A percentile compares a stretch with the other conserved stretches of the same genome.
Evolutionary conservation across 805 yeast genomes (phyloP).

Genomic region (Candida adriatica): DNA sequence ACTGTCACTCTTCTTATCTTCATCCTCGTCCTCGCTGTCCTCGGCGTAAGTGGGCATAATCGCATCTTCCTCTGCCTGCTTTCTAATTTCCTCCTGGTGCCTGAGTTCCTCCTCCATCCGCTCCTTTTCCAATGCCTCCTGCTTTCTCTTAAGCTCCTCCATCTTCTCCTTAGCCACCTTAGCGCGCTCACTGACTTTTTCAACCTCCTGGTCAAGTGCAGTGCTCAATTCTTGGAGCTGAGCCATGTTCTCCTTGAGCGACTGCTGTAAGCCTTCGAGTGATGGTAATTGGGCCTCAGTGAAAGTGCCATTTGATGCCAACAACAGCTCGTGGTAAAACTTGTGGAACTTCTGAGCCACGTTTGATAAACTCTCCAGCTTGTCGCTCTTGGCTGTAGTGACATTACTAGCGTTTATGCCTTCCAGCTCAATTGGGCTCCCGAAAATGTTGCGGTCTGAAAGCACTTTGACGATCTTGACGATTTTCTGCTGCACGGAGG

Average conservation of each 20-base stretch:
- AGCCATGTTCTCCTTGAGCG: slow-evolving; percentile 12
- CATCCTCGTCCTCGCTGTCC: slow-evolving; percentile 13
- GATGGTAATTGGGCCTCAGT: slow-evolving; percentile 7
- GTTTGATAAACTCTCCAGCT: slow-evolving; percentile 6
- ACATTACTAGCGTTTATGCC: slow-evolving; percentile 6
- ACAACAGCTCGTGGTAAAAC: slow-evolving; percentile 17
- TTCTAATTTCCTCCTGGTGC: slow-evolving; percentile 9
- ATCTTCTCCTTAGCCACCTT: slow-evolving; percentile 9
- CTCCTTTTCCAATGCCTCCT: slow-evolving; percentile 11
- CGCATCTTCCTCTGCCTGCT: slow-evolving; percentile 12
- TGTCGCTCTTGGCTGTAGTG: slow-evolving; percentile 8
- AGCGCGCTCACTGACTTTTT: slow-evolving; percentile 6
- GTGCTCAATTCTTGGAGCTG: slow-evolving; percentile 14
- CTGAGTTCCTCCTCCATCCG: slow-evolving; percentile 6
- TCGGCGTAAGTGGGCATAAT: slow-evolving; percentile 18
- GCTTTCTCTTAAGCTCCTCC: slow-evolving; percentile 11
- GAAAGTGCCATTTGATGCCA: slow-evolving; percentile 14
- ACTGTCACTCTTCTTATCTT: slow-evolving; percentile 6
- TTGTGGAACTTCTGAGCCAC: slow-evolving; percentile 14
- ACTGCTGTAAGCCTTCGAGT: slow-evolving; percentile 5
- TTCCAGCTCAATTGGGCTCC: slow-evolving; percentile 4
- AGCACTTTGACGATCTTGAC: slow-evolving; percentile 49
- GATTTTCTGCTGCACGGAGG: slow-evolving; percentile 28
- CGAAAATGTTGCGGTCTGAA: slow-evolving; percentile 46
- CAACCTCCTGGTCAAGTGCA: slow-evolving; percentile 11